Evolutionary conservation across 306 rosid species (phyloP), one percentile per base, ranked within the genome.

Genomic region (Rosa multiflora): DNA sequence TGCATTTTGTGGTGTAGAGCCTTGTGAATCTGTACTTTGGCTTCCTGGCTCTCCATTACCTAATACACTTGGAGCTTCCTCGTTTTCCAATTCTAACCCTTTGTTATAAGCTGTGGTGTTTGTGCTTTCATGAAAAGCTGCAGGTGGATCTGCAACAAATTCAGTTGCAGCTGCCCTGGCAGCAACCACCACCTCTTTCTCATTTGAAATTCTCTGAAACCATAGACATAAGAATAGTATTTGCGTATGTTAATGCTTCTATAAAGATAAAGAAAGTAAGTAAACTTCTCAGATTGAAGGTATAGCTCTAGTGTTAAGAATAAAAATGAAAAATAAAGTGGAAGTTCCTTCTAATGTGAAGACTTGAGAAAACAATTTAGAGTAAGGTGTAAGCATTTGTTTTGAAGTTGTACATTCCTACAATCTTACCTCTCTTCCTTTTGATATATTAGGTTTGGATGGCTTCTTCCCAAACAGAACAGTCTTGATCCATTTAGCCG

Each of bases 401-500:
- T 14, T 11, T 13, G 1, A 9, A 5, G 8, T 15, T 39, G 18
- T 9, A 40, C 18, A 5, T n/a, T 15, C 61, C 66, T 9, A 40
- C 26, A 5, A 15, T 15, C 61, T 73, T 82, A 82, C 85, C 79
- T 82, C 85, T 78, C 82, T 86, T 49, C 88, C 85, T 83, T 87
- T 91, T 1, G 91, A 76, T 79, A 86, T n/a, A 77, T 84, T 86
- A 67, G 91, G 81, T 86, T 92, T 94, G 15, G 95, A 82, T 1
- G 96, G 86, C 83, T 92, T 94, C 90, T 90, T 94, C 82, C 97
- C 94, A 49, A 83, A 85, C 46, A 94, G 83, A n/a, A 94, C 87
- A 52, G 80, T 85, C 89, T 73, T 92, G 85, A 94, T 78, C 98
- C 98, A 94, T 87, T 92, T 94, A 52, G 88, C 97, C 10, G 97